phyloP scores from a whole-genome alignment of 768 basidiomycete species.

The Pisolithus albus region DNA sequence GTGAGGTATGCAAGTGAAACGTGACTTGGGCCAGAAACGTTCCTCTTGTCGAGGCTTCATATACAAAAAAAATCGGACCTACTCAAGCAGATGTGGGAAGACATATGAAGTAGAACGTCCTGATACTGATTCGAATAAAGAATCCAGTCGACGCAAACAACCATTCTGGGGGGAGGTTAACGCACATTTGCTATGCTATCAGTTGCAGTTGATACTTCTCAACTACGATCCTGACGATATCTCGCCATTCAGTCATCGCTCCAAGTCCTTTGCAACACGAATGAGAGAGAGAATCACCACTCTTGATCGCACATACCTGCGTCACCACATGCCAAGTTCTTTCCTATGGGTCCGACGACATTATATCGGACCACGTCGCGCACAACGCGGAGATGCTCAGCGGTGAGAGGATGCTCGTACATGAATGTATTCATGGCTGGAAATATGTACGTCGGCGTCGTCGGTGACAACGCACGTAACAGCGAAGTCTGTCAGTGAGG shows the following conservation, averaged over 20 bases:
- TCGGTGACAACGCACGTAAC: slow-evolving; percentile 75
- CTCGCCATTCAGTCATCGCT: slow-evolving; percentile 95
- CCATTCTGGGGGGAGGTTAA: no score
- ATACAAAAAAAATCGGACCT: no score
- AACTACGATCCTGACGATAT: slow-evolving; percentile 73
- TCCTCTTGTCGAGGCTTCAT: no score
- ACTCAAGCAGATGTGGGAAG: no score
- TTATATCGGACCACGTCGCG: slow-evolving; percentile 72
- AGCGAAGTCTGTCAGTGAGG: slow-evolving; percentile 55
- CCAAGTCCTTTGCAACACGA: slow-evolving; percentile 56
- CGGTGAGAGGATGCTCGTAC: slow-evolving; percentile 91
- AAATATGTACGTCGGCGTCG: slow-evolving; percentile 84
- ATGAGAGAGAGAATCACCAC: background rate
- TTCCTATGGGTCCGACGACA: slow-evolving; percentile 83
- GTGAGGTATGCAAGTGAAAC: no score
- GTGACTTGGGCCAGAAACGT: no score
- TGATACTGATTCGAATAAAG: no score
- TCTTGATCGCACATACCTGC: slow-evolving; percentile 47
- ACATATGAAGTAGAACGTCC: no score
- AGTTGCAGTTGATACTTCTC: slow-evolving; percentile 37
- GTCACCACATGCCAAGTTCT: slow-evolving; percentile 87
- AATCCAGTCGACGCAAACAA: no score
- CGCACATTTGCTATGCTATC: background rate
- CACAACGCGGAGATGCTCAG: slow-evolving; percentile 71
- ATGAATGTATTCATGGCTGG: slow-evolving; percentile 99